These are phyloP conservation scores for Oryza coarctata DNA, from an alignment of 176 grass and related monocot species.

Conservation along the genomic window DNA sequence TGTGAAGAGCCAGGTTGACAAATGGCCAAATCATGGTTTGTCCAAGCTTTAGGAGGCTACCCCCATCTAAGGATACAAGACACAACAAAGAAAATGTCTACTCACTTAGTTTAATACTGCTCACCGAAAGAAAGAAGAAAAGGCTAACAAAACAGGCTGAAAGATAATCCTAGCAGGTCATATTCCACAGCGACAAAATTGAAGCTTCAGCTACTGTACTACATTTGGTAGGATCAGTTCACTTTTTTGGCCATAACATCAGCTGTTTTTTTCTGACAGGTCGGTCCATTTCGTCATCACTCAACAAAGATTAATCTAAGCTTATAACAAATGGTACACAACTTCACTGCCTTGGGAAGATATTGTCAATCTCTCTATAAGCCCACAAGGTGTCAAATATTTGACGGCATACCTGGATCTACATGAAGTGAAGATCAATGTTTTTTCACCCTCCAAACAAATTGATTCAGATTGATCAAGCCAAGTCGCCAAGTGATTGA, in stretches of 20 bases:
- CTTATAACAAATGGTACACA: background rate
- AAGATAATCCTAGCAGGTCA: constrained; percentile 1
- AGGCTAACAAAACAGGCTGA: constrained; percentile 27
- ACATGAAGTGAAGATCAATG: constrained; percentile 42
- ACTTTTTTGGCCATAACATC: background rate
- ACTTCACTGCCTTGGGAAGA: constrained; percentile 16
- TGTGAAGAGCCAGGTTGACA: constrained; percentile 13
- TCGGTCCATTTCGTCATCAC: background rate
- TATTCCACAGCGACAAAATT: constrained; percentile 23
- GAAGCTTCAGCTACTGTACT: background rate
- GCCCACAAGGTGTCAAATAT: constrained; percentile 36
- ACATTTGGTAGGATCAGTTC: background rate
- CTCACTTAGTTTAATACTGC: constrained; percentile 26
- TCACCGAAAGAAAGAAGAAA: constrained; percentile 25
- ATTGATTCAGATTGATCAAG: constrained; percentile 38
- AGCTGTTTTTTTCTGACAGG: background rate
- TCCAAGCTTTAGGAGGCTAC: constrained; percentile 52
- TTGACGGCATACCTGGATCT: constrained; percentile 43
- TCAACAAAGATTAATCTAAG: background rate
- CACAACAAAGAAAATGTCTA: background rate
- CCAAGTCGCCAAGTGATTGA: constrained; percentile 37
- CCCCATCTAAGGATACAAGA: constrained; percentile 35
- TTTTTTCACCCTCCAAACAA: constrained; percentile 42
- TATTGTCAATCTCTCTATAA: constrained; percentile 30
- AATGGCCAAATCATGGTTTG: constrained; percentile 32